Evolutionary conservation across 2,329 filamentous ascomycete genomes (phyloP), one percentile per base, ranked within the genome.

Genomic region (Pleomassaria siparia): DNA sequence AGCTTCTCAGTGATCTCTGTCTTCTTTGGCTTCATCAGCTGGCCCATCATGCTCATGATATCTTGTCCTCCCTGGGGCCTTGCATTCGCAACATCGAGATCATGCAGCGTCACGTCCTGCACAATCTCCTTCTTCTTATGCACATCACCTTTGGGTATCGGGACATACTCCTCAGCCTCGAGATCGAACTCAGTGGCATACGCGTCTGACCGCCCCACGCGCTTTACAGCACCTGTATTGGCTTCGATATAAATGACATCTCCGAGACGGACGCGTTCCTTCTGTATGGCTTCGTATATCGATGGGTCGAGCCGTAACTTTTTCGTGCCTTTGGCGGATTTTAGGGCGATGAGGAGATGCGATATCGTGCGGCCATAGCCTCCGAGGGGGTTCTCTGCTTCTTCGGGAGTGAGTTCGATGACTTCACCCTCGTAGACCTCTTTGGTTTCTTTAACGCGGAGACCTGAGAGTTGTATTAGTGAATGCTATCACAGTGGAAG

Each of bases 71-170:
- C 94, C 76, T 97, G 91, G 4, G 94, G 94, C 63, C 92, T 81
- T 12, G 94, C 88, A 66, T 99, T 99, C 56, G 94, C 94, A 54
- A 97, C 87, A 67, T 99, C 94, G 47, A 99, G 79, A 68, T 99
- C 94, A 72, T 99, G 94, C 55, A 99, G 81, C 37, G 94, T 96
- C 54, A 99, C 94, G 66, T 99, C 94, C 72, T 99, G 94, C 28
- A 99, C 94, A 60, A 99, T 95, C 75, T 99, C 94, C 80, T 99
- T 99, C 84, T 96, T 97, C 83, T 99, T 99, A 79, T 97, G 94
- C 44, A 99, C 94, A 66, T 99, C 94, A 49, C 94, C 94, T 78
- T 99, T 99, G 48, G 94, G 94, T 55, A 99, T 95, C 5, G 94
- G 94, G 56, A 99, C 94, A 72, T 99, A 99, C 75, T 99, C 94